phyloP scores from a whole-genome alignment of 2,329 filamentous ascomycete species.

The Penicillium sp. region DNA sequence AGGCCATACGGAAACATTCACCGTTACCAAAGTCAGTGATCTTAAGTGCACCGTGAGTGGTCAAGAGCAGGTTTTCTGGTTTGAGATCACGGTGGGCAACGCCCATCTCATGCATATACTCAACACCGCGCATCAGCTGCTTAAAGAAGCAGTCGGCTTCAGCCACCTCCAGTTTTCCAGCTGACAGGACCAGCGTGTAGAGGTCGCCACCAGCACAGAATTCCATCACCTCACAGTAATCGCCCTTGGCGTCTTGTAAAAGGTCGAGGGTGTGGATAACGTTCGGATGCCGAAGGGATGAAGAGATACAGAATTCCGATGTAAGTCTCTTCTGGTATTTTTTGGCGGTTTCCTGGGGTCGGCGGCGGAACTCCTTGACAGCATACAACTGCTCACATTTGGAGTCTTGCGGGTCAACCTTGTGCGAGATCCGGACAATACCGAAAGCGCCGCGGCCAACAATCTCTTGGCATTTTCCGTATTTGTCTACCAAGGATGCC shows the following conservation, averaged over 20 bases:
- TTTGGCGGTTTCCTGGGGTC: slow-evolving; percentile 91
- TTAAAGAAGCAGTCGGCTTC: slow-evolving; percentile 99
- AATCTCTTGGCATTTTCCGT: slow-evolving; percentile 97
- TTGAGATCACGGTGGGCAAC: slow-evolving; percentile 96
- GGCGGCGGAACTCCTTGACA: slow-evolving; percentile 95
- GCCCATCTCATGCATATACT: slow-evolving; percentile 99
- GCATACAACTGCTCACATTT: slow-evolving; percentile 87
- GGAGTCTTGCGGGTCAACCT: slow-evolving; percentile 76
- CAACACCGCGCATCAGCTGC: slow-evolving; percentile 97
- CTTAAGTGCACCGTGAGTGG: slow-evolving; percentile 87
- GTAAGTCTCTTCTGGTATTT: slow-evolving; percentile 98
- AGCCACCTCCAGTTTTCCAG: slow-evolving; percentile 80
- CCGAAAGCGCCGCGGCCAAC: slow-evolving; percentile 95
- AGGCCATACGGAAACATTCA: slow-evolving; percentile 99
- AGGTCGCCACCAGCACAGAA: slow-evolving; percentile 96
- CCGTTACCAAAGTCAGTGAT: slow-evolving; percentile 99
- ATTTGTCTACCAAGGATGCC: slow-evolving; percentile 86
- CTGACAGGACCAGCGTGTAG: slow-evolving; percentile 87
- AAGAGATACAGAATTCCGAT: slow-evolving; percentile 97
- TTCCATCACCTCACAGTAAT: slow-evolving; percentile 99
- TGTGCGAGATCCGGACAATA: slow-evolving; percentile 96
- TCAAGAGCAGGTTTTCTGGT: slow-evolving; percentile 92
- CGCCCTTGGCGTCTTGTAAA: slow-evolving; percentile 91
- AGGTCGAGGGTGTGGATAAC: slow-evolving; percentile 97
- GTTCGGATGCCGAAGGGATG: slow-evolving; percentile 92